Evolutionary conservation across 2,329 filamentous ascomycete genomes (phyloP).

Genomic region (Monascus ruber): DNA sequence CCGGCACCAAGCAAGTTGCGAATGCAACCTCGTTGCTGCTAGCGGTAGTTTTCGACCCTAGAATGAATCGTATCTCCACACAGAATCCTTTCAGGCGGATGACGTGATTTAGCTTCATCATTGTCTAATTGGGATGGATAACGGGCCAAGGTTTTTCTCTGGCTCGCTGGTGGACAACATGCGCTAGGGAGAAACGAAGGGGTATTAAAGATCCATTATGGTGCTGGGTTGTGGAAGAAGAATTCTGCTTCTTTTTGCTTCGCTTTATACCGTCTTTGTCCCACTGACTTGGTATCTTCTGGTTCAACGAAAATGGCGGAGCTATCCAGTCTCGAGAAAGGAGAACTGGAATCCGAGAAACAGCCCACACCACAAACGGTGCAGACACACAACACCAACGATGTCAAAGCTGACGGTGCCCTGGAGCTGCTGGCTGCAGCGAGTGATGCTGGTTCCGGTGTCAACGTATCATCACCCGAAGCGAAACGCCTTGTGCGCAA

Average conservation of each 20-base stretch:
- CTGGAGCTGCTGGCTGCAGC: not conserved
- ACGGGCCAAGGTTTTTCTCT: too few relatives aligned
- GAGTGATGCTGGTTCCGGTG: not conserved
- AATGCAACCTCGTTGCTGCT: too few relatives aligned
- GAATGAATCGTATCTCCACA: conserved; percentile 4
- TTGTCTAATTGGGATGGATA: not conserved
- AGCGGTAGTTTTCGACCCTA: too few relatives aligned
- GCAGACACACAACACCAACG: not conserved
- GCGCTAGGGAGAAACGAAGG: too few relatives aligned
- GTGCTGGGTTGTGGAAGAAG: too few relatives aligned
- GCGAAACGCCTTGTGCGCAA: conserved; percentile 12
- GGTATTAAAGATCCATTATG: too few relatives aligned
- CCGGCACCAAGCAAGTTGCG: too few relatives aligned
- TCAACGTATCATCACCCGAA: not conserved
- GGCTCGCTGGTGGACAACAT: too few relatives aligned
- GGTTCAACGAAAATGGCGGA: too few relatives aligned
- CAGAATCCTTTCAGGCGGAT: not conserved
- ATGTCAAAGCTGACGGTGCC: not conserved
- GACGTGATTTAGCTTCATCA: not conserved
- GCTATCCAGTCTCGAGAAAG: not conserved
- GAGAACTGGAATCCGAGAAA: not conserved
- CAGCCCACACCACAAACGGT: not conserved
- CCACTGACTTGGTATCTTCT: too few relatives aligned
- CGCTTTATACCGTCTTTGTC: too few relatives aligned
- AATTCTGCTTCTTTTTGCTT: too few relatives aligned